Conservation (phyloP, 257 asterid species). For the Capsicum chinense region DNA sequence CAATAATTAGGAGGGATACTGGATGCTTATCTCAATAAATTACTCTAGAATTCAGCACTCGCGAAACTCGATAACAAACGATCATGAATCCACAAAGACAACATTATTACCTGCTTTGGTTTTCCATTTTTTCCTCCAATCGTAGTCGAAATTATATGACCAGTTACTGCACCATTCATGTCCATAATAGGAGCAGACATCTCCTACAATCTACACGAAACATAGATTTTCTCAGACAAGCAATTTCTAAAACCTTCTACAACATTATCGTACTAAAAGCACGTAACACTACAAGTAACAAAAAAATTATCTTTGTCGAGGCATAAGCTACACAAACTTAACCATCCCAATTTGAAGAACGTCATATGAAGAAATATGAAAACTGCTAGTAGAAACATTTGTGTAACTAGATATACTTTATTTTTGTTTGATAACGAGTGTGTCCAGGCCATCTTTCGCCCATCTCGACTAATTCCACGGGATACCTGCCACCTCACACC, state of each 20-base stretch:
- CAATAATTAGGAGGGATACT: too few species aligned
- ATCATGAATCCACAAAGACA: not conserved
- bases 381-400: too few species aligned
- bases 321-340: slow-evolving; percentile 2
- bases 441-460: too few species aligned
- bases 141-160: slow-evolving; percentile 88
- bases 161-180: slow-evolving; percentile 73
- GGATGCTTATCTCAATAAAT: not conserved
- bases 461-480: too few species aligned
- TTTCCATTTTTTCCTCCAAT: slow-evolving; percentile 96
- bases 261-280: not conserved
- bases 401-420: too few species aligned
- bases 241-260: not conserved
- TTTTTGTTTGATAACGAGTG: too few species aligned
- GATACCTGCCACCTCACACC: too few species aligned
- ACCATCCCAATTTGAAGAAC: not conserved
- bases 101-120: slow-evolving; percentile 76
- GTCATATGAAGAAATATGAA: too few species aligned
- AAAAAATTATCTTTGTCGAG: not conserved
- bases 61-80: not conserved
- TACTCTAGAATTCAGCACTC: not conserved
- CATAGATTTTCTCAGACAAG: not conserved
- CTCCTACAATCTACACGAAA: slow-evolving; percentile 51
- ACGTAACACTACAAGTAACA: not conserved
- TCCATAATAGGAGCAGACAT: slow-evolving; percentile 77